Base-by-base conservation (phyloP, 257 asterid species). In the Coffea canephora region DNA sequence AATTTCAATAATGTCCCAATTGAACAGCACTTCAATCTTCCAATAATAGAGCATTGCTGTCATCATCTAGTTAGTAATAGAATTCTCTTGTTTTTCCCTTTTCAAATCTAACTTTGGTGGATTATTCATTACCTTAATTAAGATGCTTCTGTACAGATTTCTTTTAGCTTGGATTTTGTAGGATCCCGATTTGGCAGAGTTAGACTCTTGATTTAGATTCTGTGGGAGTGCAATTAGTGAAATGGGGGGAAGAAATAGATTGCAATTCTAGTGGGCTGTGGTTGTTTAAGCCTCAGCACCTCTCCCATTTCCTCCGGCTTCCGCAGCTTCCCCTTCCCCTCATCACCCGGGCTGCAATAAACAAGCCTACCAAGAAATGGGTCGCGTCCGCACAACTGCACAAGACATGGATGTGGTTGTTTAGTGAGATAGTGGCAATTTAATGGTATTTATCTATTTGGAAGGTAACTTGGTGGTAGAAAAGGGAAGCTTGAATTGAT, bases 11-110 rank as follows among this genome's bases (percentile, higher is more conserved):
- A 83, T 74, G 87, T 76, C 48, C 83, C 83, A 68, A 79, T 55
- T 39, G 65, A 81, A 67, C 88, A 77, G 76, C 83, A 74, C 81
- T 74, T 52, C 83, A 77, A 74, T 86, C 79, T 77, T 79, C 83
- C 59, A 86, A 81, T 69, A 74, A 57, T 79, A 43, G 71, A 34
- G 10, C 52, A 14, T 65, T 31, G 43, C 3, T 13, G 31, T 11
- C 41, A 75, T 74, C 78, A 14, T 83, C 91, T 74, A 67, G 71
- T 66, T n/a, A 8, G 79, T 77, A 8, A 13, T 43, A 48, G 2
- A 71, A 71, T 19, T 21, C 4, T n/a, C 6, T 2, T 43, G 55
- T 10, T 48, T 41, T 49, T 49, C 5, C 5, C 43, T 72, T 13
- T 49, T 0, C 14, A 19, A 16, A 57, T 8, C 23, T 19, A 19